A percentile compares a stretch with the other conserved stretches of the same genome.
Conservation (phyloP, 805 yeast species). For the Starmerella riodocensis region DNA sequence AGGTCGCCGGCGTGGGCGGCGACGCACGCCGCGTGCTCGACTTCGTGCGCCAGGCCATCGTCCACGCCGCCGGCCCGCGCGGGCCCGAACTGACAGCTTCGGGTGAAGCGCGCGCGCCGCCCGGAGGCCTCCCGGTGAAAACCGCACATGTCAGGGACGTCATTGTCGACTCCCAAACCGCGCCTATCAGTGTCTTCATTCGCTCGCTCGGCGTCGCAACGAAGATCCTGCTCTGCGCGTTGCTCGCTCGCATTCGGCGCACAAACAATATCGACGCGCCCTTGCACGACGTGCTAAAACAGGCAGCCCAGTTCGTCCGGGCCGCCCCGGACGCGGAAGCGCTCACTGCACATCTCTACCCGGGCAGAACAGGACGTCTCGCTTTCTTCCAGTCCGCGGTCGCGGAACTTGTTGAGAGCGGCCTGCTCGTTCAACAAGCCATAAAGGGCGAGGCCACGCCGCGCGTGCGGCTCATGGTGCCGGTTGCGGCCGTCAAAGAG, state of each 20-base stretch:
- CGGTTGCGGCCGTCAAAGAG: slow-evolving; percentile 53
- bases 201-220: slow-evolving; percentile 49
- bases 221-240: slow-evolving; percentile 59
- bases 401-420: slow-evolving; percentile 63
- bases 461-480: slow-evolving; percentile 49
- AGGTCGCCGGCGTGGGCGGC: slow-evolving; percentile 92
- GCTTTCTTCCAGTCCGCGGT: slow-evolving; percentile 48
- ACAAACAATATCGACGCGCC: slow-evolving; percentile 58
- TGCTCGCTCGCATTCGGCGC: slow-evolving; percentile 50
- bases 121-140: slow-evolving; percentile 40
- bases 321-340: slow-evolving; percentile 28
- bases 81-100: too few species aligned
- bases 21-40: slow-evolving; percentile 90
- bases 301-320: slow-evolving; percentile 43
- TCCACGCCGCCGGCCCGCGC: slow-evolving; percentile 31
- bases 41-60: slow-evolving; percentile 79
- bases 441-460: slow-evolving; percentile 55
- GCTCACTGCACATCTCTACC: slow-evolving; percentile 18
- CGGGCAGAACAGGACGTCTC: slow-evolving; percentile 33
- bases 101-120: slow-evolving; percentile 21
- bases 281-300: slow-evolving; percentile 69
- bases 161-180: slow-evolving; percentile 59
- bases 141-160: slow-evolving; percentile 58
- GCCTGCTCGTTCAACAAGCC: slow-evolving; percentile 57
- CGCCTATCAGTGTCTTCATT: slow-evolving; percentile 55